phyloP scores from a whole-genome alignment of 73 alveolate species.

The Tetrahymena borealis region DNA sequence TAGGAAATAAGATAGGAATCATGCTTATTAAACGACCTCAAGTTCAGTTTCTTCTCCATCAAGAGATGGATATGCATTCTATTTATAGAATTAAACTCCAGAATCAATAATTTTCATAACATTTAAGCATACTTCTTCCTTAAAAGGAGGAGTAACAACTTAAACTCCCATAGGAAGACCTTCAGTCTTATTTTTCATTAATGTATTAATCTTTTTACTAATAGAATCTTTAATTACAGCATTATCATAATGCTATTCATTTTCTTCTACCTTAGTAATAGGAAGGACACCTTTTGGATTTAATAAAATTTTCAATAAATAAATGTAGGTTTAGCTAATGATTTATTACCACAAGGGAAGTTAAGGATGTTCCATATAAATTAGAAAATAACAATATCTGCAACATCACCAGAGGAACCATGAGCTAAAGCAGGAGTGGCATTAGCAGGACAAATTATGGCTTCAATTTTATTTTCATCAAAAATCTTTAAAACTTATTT shows the following conservation, averaged over 20 bases:
- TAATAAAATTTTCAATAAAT: not conserved
- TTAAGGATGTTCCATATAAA: constrained; percentile 39
- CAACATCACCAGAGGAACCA: constrained; percentile 26
- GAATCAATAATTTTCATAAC: constrained; percentile 1
- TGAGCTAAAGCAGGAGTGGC: constrained; percentile 45
- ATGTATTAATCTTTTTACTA: not conserved
- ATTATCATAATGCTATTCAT: not conserved
- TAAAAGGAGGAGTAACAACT: not conserved
- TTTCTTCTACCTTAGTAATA: not conserved
- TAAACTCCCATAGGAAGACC: not conserved
- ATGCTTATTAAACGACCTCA: not conserved
- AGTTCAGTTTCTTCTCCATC: not conserved
- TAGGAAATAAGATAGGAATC: not conserved
- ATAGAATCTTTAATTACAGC: not conserved
- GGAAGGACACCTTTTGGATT: not conserved
- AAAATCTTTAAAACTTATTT: not conserved
- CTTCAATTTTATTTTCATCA: constrained; percentile 32
- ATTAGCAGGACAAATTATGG: constrained; percentile 39
- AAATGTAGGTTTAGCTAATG: not conserved
- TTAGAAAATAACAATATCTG: constrained; percentile 15
- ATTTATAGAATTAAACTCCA: not conserved
- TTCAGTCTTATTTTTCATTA: not conserved
- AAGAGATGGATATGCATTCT: not conserved
- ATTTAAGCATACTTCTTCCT: constrained; percentile 6
- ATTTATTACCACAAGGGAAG: constrained; percentile 21